Base-by-base conservation (phyloP, 139 green algal species). In the Ulvella scutata region DNA sequence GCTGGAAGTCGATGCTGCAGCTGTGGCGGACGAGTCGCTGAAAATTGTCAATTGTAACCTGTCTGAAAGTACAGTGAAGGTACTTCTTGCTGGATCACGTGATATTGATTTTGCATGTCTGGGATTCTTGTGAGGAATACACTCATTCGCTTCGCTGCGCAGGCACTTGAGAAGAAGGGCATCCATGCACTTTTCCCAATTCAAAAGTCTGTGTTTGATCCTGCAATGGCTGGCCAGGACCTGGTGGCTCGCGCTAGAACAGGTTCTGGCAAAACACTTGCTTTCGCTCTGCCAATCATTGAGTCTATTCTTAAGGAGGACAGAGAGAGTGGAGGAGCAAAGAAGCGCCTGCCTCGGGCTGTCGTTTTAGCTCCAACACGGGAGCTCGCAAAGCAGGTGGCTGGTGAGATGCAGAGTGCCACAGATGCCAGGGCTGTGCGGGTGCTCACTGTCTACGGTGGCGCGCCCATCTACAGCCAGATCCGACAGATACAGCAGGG, bases 371-470 rank as follows among this genome's bases (percentile, higher is more conserved):
- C 93, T 0, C 95, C 95, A 51, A 99, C 95, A 0, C 87, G 95
- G 33, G 95, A 99, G 88, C 88, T 99, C n/a, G 95, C 95, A 13
- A 96, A 98, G 82, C 84, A 89, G 79, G 93, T 98, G n/a, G 89
- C 97, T 75, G 82, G 84, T 4, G 95, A 99, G 89, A 94, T 98
- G 75, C 79, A 88, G 72, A 82, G 29, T 88, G 85, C 60, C 87
- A 90, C 60, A 74, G 17, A 67, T 67, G 51, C n/a, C 13, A n/a
- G 20, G 33, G 51, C 21, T 17, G 83, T 97, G 3, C 74, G 20
- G 3, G 85, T 91, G 13, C 77, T 84, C 39, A 91, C 84, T 79
- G 90, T 96, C 73, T 99, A 99, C 80, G 95, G 95, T 43, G 87
- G 93, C 43, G 86, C 82, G 6, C 82, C 87, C 43, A 96, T 97